Base-by-base conservation (phyloP, 2,329 filamentous ascomycete genomes). In the Pseudocercospora fijiensis region DNA sequence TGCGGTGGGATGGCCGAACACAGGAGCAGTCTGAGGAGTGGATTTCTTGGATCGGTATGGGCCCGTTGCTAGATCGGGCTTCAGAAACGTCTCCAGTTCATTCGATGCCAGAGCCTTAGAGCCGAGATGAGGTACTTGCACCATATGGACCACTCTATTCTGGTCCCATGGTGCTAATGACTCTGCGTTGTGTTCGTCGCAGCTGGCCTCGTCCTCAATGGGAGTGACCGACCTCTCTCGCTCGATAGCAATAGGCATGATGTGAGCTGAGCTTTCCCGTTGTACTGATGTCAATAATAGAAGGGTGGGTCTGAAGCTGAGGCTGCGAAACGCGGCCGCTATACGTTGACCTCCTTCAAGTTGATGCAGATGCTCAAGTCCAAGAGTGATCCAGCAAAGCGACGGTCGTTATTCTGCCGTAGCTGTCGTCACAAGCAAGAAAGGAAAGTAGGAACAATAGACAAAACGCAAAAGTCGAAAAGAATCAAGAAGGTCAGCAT, bases 161-260 rank as follows among this genome's bases (percentile, higher is more conserved):
- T 59, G 57, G 37, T 69, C 66, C 67, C 67, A 69, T 57, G 67
- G 67, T 28, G 67, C 66, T 7, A 51, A 20, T 6, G 51, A 28
- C 10, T 26, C 11, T 2, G 18, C 37, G 6, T 56, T 20, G 33
- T 55, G 27, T 5, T 56, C 10, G 16, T 49, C 9, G 8, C 10
- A 18, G 7, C 45, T 20, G 8, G 45, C 5, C 5, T 24, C 45
- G 6, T 49, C 18, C 18, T 49, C 45, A 24, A 49, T 20, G 1
- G 45, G 18, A 22, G 18, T 24, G 45, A 49, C 22, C 18, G 45
- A 49, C 11, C 45, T 49, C 8, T 49, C 18, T 24, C 11, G 8
- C 3, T 49, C 45, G 45, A 49, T 11, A 24, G 45, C 45, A 8
- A 49, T n/a, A 1, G 13, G 11, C 45, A 49, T 49, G 18, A 24